Conservation (phyloP, 768 basidiomycete species). For the Gymnopilus junonius region DNA sequence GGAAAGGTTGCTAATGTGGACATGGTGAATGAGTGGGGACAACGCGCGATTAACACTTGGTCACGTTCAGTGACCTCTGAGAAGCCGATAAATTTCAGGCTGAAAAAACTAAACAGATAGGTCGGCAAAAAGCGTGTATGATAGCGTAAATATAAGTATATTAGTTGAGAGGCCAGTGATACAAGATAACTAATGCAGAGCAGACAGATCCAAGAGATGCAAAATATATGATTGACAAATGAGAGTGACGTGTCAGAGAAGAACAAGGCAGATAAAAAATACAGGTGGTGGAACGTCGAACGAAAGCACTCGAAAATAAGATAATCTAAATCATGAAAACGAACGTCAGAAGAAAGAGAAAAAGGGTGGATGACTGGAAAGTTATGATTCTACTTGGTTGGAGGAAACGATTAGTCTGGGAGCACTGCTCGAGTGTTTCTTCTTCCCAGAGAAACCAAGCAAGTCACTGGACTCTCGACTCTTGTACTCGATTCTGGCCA, state of each 20-base stretch:
- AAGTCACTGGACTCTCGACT: conserved; percentile 57
- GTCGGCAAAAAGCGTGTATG: neutral
- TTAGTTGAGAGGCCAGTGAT: neutral
- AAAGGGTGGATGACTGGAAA: neutral
- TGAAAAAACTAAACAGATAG: conserved; percentile 2
- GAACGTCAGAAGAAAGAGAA: neutral
- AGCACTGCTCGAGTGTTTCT: conserved; percentile 30
- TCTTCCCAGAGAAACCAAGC: conserved; percentile 48
- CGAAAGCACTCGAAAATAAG: conserved; percentile 1
- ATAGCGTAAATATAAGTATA: neutral
- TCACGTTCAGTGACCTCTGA: conserved; percentile 8
- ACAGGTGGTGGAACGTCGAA: neutral
- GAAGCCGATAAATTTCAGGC: neutral
- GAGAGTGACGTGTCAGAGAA: neutral
- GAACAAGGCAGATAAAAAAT: neutral
- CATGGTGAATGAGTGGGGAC: conserved; percentile 5
- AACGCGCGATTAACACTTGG: conserved; percentile 8
- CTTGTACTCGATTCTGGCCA: conserved; percentile 68
- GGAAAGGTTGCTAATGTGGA: conserved; percentile 44
- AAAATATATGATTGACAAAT: conserved; percentile 7
- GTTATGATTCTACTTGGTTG: neutral
- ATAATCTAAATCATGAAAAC: neutral
- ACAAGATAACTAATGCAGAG: conserved; percentile 16
- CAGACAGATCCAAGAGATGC: conserved; percentile 17
- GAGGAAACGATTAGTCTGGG: conserved; percentile 8